phyloP scores from a whole-genome alignment of 129 eudicot species.

The Ambrosia trifida region DNA sequence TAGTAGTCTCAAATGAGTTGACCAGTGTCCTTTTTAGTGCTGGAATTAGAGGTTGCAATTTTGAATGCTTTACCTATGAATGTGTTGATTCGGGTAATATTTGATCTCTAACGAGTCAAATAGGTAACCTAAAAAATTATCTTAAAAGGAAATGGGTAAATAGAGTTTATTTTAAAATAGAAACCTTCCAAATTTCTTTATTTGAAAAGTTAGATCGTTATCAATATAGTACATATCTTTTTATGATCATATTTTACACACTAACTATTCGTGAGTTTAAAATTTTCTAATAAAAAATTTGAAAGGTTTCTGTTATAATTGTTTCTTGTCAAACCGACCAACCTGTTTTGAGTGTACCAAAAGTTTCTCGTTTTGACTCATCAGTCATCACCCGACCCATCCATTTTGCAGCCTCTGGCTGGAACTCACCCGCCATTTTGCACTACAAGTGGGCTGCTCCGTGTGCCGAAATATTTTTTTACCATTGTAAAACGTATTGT shows the following conservation, averaged over 20 bases:
- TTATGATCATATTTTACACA: background rate
- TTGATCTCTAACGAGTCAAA: background rate
- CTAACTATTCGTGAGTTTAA: background rate
- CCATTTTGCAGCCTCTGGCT: background rate
- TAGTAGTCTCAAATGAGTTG: conserved; percentile 9
- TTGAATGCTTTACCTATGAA: background rate
- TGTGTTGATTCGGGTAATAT: background rate
- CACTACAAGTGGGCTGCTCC: conserved; percentile 10
- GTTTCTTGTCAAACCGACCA: conserved; percentile 1
- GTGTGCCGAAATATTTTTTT: background rate
- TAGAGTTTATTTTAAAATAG: background rate
- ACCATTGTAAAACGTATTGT: background rate
- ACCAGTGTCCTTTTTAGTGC: background rate
- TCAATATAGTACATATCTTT: background rate
- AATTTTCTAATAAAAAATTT: background rate
- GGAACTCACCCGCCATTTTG: conserved; percentile 2
- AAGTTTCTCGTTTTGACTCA: background rate
- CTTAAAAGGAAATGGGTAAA: background rate
- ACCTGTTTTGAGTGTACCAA: background rate
- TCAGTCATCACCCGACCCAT: background rate
- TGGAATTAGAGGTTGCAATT: background rate
- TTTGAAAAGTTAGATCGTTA: background rate
- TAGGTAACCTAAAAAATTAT: background rate
- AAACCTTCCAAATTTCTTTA: background rate
- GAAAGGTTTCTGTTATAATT: background rate